Percentiles rank a stretch among this genome's conserved stretches.
phyloP scores from a whole-genome alignment of 306 rosid species.

The Luffa acutangula region DNA sequence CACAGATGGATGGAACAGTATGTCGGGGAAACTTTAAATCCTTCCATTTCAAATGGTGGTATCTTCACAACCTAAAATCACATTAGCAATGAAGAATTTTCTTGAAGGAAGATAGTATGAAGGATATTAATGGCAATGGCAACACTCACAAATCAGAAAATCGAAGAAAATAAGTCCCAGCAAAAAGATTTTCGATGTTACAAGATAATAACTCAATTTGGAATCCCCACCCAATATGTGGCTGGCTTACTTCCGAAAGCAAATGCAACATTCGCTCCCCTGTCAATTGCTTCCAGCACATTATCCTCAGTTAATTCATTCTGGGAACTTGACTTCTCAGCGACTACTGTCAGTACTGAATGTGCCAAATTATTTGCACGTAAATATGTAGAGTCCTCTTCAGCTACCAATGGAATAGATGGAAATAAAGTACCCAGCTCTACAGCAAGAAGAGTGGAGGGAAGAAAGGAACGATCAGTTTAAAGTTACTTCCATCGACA shows the following conservation, averaged over 20 bases:
- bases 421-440: constrained; percentile 78
- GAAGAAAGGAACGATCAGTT: constrained; percentile 7
- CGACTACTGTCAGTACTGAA: constrained; percentile 43
- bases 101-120: not conserved
- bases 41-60: not conserved
- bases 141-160: not conserved
- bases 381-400: constrained; percentile 79
- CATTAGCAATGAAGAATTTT: not conserved
- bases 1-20: not conserved
- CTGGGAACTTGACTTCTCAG: constrained; percentile 25
- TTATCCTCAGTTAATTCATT: constrained; percentile 41
- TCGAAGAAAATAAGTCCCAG: not conserved
- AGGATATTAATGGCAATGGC: not conserved
- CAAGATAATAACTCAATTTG: not conserved
- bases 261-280: constrained; percentile 68
- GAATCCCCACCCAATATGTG: constrained; percentile 76
- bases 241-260: constrained; percentile 59
- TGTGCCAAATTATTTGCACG: constrained; percentile 47
- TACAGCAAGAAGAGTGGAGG: constrained; percentile 26
- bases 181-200: not conserved
- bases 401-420: constrained; percentile 81
- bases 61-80: not conserved
- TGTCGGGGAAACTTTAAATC: not conserved
- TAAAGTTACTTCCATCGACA: not conserved
- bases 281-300: constrained; percentile 68